phyloP scores from a whole-genome alignment of 2,329 filamentous ascomycete species.

The Ascochyta viciae-villosae region DNA sequence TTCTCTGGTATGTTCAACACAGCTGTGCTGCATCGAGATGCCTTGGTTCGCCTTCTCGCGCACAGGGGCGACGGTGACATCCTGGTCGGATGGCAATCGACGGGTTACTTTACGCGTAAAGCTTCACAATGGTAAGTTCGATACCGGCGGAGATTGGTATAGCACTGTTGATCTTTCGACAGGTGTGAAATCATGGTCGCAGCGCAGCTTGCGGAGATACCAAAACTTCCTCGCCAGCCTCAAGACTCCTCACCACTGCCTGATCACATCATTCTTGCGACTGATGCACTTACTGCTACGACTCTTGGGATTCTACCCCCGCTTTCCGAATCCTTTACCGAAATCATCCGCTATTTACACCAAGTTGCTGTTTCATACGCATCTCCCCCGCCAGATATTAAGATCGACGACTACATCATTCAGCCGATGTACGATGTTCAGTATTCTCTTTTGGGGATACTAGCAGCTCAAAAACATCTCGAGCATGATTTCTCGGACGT shows the following conservation, averaged over 20 bases:
- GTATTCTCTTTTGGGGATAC: constrained; percentile 18
- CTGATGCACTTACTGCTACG: constrained; percentile 15
- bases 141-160: too few species aligned
- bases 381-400: constrained; percentile 1
- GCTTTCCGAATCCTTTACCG: constrained; percentile 15
- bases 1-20: constrained; percentile 27
- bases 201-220: constrained; percentile 19
- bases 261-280: constrained; percentile 7
- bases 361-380: constrained; percentile 19
- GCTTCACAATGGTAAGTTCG: constrained; percentile 26
- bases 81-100: constrained; percentile 17
- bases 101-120: constrained; percentile 22
- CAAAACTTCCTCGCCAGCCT: constrained; percentile 23
- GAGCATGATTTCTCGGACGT: constrained; percentile 16
- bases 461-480: constrained; percentile 21
- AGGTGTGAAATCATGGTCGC: constrained; percentile 36
- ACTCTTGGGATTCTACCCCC: constrained; percentile 22
- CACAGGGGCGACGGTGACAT: constrained; percentile 28
- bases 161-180: background rate
- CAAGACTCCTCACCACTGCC: constrained; percentile 11
- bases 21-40: constrained; percentile 28
- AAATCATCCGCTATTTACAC: constrained; percentile 23
- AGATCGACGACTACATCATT: constrained; percentile 22
- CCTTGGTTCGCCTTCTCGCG: constrained; percentile 23
- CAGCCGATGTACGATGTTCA: constrained; percentile 28